Evolutionary conservation across 2,329 filamentous ascomycete species (phyloP).

Genomic region (Xylaria sp.): DNA sequence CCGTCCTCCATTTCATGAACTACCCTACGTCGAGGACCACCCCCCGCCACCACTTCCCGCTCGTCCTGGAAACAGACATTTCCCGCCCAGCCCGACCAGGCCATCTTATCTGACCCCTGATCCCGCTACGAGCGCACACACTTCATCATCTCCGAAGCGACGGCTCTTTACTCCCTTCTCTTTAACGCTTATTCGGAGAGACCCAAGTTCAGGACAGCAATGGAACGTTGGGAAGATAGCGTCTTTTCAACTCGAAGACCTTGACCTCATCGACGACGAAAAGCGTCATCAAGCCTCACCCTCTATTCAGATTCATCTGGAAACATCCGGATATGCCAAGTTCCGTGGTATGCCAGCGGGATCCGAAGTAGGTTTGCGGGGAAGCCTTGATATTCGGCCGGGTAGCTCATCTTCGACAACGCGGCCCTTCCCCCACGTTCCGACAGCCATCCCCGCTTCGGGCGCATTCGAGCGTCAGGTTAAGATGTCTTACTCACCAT

Average conservation of each 20-base stretch:
- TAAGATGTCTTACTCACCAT: conserved; percentile 66
- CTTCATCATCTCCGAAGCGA: conserved; percentile 53
- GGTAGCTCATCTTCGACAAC: conserved; percentile 40
- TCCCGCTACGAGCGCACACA: conserved; percentile 34
- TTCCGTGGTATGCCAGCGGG: conserved; percentile 62
- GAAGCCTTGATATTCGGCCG: conserved; percentile 46
- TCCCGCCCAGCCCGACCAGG: neutral
- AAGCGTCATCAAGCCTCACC: conserved; percentile 49
- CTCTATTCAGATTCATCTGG: conserved; percentile 62
- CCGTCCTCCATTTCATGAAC: conserved; percentile 28
- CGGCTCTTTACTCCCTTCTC: conserved; percentile 59
- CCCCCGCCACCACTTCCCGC: conserved; percentile 36
- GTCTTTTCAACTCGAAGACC: conserved; percentile 60
- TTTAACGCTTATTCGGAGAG: conserved; percentile 76
- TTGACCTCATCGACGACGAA: conserved; percentile 48
- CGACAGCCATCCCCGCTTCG: conserved; percentile 30
- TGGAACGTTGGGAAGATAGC: conserved; percentile 79
- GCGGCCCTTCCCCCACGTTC: conserved; percentile 32
- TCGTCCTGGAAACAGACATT: conserved; percentile 33
- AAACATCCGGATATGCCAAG: conserved; percentile 67
- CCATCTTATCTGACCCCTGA: conserved; percentile 20
- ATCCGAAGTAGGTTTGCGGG: conserved; percentile 34
- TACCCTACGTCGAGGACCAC: conserved; percentile 26
- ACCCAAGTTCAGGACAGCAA: conserved; percentile 73
- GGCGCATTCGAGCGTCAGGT: conserved; percentile 64